These are phyloP conservation scores for Trichoderma lentiforme DNA, from an alignment of 2,329 filamentous ascomycete genomes.

Conservation along the genomic window DNA sequence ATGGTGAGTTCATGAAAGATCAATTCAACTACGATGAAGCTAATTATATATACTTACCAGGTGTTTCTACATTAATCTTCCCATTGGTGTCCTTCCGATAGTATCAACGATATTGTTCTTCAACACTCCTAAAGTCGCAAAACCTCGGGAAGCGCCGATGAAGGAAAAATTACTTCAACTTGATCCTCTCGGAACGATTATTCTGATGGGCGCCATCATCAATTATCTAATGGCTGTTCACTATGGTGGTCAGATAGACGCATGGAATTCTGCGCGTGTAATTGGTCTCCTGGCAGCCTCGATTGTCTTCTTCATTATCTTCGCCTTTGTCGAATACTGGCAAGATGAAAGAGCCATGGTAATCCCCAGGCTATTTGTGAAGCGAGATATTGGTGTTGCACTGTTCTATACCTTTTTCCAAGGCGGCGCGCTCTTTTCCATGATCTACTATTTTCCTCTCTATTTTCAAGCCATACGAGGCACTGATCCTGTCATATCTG, in stretches of 20 bases:
- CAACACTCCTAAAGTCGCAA: slow-evolving; percentile 30
- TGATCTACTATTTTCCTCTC: slow-evolving; percentile 41
- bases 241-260: slow-evolving; percentile 39
- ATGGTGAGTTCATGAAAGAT: slow-evolving; percentile 20
- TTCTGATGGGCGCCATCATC: slow-evolving; percentile 33
- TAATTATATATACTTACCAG: neutral
- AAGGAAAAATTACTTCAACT: slow-evolving; percentile 40
- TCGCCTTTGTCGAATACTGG: slow-evolving; percentile 34
- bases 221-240: slow-evolving; percentile 47
- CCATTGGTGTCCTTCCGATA: slow-evolving; percentile 24
- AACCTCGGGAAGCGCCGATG: slow-evolving; percentile 28
- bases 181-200: slow-evolving; percentile 30
- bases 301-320: slow-evolving; percentile 27
- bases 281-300: slow-evolving; percentile 38
- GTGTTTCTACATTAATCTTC: slow-evolving; percentile 31
- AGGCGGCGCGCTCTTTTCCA: slow-evolving; percentile 35
- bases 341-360: slow-evolving; percentile 40
- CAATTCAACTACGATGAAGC: neutral
- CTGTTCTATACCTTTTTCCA: slow-evolving; percentile 38
- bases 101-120: slow-evolving; percentile 32
- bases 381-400: slow-evolving; percentile 31
- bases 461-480: slow-evolving; percentile 37
- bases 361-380: slow-evolving; percentile 32
- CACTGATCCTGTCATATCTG: slow-evolving; percentile 32
- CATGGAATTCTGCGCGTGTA: slow-evolving; percentile 35